Conservation (phyloP, 306 rosid genomes). For the Vigna mungo region DNA sequence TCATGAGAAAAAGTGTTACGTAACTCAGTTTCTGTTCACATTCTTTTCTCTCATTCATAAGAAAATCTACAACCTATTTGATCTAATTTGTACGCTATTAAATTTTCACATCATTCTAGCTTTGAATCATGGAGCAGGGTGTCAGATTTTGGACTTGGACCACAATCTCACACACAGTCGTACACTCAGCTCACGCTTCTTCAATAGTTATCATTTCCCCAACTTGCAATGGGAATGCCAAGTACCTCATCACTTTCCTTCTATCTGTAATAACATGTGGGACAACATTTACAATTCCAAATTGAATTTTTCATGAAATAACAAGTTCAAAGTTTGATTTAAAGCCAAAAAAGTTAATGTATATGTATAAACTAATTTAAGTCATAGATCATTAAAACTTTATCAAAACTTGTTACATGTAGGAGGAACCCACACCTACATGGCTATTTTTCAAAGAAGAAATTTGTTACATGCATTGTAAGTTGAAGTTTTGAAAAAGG, state of each 20-base stretch:
- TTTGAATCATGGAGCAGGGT: conserved; percentile 14
- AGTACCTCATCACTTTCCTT: not conserved
- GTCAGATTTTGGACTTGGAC: conserved; percentile 35
- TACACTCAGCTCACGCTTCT: conserved; percentile 12
- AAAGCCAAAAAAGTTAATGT: too few relatives aligned
- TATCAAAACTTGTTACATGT: too few relatives aligned
- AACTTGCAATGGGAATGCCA: conserved; percentile 8
- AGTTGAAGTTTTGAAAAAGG: not conserved
- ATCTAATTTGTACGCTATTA: not conserved
- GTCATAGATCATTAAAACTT: too few relatives aligned
- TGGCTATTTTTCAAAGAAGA: not conserved
- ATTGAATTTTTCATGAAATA: not conserved
- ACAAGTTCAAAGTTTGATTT: too few relatives aligned
- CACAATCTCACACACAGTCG: conserved; percentile 6
- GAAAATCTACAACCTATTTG: not conserved
- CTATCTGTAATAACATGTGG: not conserved
- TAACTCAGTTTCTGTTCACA: not conserved
- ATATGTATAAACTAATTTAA: too few relatives aligned
- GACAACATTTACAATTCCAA: not conserved
- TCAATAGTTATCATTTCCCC: conserved; percentile 18
- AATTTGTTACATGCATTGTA: not conserved
- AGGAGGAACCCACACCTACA: not conserved
- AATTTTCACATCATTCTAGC: conserved; percentile 16
- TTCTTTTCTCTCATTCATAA: not conserved
- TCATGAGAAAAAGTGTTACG: not conserved